Percentiles rank a stretch among this genome's conserved stretches.
These are phyloP conservation scores for Pythium guiyangense DNA, from an alignment of 352 stramenopile species.

Conservation along the genomic window DNA sequence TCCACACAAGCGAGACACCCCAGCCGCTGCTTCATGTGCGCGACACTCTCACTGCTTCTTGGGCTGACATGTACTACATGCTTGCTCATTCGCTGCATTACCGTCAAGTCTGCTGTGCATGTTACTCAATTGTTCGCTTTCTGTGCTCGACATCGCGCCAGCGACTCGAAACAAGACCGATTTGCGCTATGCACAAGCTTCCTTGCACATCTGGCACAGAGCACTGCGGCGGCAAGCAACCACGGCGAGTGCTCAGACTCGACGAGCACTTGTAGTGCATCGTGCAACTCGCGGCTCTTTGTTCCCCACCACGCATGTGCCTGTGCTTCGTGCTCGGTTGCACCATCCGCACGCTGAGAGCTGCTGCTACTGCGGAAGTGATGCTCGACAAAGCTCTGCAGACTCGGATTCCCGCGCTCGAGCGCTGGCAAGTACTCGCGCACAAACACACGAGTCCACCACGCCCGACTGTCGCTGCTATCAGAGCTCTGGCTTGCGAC, in stretches of 20 bases:
- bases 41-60: no score
- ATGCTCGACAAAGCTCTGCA: constrained; percentile 37
- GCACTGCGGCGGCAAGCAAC: neutral
- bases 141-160: no score
- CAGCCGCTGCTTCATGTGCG: neutral
- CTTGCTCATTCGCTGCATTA: no score
- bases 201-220: neutral
- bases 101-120: no score
- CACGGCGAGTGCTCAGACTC: constrained; percentile 4
- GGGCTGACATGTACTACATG: no score
- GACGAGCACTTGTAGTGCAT: neutral
- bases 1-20: neutral
- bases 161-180: no score
- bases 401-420: constrained; percentile 37
- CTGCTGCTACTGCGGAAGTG: constrained; percentile 14
- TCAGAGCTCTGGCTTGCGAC: neutral
- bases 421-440: constrained; percentile 38
- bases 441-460: constrained; percentile 38
- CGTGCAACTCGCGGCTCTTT: neutral
- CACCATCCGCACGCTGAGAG: no score
- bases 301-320: no score
- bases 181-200: neutral
- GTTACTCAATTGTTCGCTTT: neutral
- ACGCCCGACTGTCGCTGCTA: constrained; percentile 10
- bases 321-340: no score